Conservation (phyloP, 169 alveolate species). For the Plasmodium ovale region DNA sequence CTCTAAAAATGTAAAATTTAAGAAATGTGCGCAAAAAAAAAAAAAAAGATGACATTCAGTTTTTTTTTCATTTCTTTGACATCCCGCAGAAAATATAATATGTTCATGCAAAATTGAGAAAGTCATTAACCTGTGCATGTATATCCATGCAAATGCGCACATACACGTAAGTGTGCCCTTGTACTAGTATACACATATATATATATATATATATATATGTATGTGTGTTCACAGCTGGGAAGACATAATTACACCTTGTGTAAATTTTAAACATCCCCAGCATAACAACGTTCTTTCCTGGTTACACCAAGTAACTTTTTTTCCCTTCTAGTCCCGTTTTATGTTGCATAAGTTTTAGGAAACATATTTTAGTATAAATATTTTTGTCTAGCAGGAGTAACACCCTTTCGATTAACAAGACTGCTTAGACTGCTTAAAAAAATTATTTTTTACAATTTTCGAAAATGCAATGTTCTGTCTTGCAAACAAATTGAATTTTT, state of each 20-base stretch:
- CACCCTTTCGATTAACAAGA: background rate
- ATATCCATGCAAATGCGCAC: background rate
- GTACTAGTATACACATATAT: too few species aligned
- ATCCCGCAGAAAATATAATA: too few species aligned
- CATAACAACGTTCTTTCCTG: too few species aligned
- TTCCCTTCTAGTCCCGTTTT: background rate
- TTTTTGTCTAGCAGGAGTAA: background rate
- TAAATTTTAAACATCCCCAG: too few species aligned
- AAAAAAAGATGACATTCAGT: background rate
- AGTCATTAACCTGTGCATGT: too few species aligned
- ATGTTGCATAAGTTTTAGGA: background rate
- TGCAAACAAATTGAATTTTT: slow-evolving; percentile 10
- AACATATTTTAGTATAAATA: background rate
- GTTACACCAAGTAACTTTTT: too few species aligned
- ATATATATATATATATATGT: background rate
- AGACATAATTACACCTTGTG: too few species aligned
- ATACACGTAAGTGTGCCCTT: background rate
- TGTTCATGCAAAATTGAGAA: too few species aligned
- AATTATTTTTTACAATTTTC: background rate
- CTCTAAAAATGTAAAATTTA: background rate
- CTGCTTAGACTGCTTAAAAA: background rate
- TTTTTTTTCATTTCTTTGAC: too few species aligned
- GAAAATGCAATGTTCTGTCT: slow-evolving; percentile 1
- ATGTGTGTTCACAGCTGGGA: background rate
- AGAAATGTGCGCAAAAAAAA: background rate